These are phyloP conservation scores for Lactuca saligna DNA, from an alignment of 129 eudicot species.

Conservation along the genomic window DNA sequence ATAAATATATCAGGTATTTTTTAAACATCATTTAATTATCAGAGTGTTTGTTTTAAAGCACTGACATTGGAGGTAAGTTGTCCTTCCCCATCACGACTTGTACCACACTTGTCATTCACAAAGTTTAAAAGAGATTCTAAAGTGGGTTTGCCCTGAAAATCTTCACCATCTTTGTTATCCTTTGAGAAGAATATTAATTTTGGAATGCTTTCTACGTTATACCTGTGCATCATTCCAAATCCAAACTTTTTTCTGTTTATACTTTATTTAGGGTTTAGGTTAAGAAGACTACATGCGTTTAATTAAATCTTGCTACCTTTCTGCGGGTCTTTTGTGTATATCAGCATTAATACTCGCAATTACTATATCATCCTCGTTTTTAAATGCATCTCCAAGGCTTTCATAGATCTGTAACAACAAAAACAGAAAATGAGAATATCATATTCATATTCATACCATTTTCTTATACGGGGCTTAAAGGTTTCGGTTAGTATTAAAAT, in stretches of 20 bases:
- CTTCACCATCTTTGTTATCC: slow-evolving; percentile 86
- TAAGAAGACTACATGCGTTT: not conserved
- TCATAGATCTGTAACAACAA: slow-evolving; percentile 55
- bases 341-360: slow-evolving; percentile 85
- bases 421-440: not conserved
- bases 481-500: not conserved
- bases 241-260: not conserved
- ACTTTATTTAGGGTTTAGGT: not conserved
- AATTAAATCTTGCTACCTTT: slow-evolving; percentile 56
- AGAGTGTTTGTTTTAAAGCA: not conserved
- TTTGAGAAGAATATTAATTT: slow-evolving; percentile 84
- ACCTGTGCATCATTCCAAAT: slow-evolving; percentile 46
- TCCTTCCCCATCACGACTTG: slow-evolving; percentile 78
- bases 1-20: too few relatives aligned
- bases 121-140: slow-evolving; percentile 64
- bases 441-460: too few relatives aligned
- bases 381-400: slow-evolving; percentile 73
- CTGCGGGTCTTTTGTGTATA: slow-evolving; percentile 51
- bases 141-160: slow-evolving; percentile 59
- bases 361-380: slow-evolving; percentile 59
- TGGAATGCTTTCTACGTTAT: slow-evolving; percentile 64
- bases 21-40: too few relatives aligned
- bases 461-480: not conserved
- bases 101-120: slow-evolving; percentile 73
- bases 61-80: slow-evolving; percentile 69